Evolutionary conservation across 495 filamentous ascomycete species (phyloP).

Genomic region (Trichoderma parareesei): DNA sequence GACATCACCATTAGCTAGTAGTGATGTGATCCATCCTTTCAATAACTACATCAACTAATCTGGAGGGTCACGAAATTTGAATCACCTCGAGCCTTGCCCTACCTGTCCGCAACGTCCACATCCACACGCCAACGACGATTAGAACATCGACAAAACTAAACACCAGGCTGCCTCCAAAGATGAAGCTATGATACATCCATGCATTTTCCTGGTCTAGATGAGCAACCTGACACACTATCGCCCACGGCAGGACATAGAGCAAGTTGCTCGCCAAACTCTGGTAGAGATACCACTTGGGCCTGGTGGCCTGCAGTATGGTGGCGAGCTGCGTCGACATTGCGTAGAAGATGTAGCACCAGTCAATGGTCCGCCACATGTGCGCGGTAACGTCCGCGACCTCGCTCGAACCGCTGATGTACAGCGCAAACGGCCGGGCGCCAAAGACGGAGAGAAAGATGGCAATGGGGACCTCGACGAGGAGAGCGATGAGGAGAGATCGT

Average conservation of each 20-base stretch:
- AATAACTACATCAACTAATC: neutral
- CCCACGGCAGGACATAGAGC: conserved; percentile 63
- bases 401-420: conserved; percentile 46
- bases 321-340: conserved; percentile 56
- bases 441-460: conserved; percentile 54
- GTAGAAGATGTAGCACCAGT: conserved; percentile 75
- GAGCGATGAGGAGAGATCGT: conserved; percentile 40
- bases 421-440: conserved; percentile 52
- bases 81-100: conserved; percentile 26
- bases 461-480: conserved; percentile 52
- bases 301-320: conserved; percentile 55
- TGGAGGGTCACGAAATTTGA: neutral
- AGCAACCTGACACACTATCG: conserved; percentile 48
- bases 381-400: conserved; percentile 52
- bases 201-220: conserved; percentile 43
- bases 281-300: conserved; percentile 58
- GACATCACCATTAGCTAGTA: neutral
- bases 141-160: conserved; percentile 53
- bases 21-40: neutral
- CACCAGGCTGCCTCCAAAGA: conserved; percentile 64
- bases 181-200: conserved; percentile 59
- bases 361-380: conserved; percentile 63
- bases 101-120: conserved; percentile 46
- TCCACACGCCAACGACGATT: conserved; percentile 45
- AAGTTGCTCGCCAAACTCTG: conserved; percentile 59